A percentile compares a stretch with the other conserved stretches of the same genome.
phyloP scores from a whole-genome alignment of 2,329 filamentous ascomycete genomes.

The Alternaria atra region DNA sequence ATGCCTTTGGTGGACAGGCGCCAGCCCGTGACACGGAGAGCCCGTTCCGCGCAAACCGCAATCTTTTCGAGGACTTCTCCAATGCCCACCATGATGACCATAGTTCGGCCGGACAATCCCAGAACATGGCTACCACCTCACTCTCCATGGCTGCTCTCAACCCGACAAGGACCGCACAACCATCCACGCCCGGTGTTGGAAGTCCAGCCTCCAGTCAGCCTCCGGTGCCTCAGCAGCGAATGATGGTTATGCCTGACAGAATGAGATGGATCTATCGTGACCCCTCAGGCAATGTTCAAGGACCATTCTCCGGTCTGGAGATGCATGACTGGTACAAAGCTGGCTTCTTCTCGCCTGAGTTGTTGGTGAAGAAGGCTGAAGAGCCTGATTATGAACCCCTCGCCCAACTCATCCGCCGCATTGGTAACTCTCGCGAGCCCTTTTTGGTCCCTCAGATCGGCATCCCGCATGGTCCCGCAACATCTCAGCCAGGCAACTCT shows the following conservation, averaged over 20 bases:
- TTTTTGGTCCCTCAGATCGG: constrained; percentile 98
- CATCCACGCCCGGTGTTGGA: constrained; percentile 49
- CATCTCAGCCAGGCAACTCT: constrained; percentile 56
- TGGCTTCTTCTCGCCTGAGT: constrained; percentile 93
- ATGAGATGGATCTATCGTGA: constrained; percentile 99
- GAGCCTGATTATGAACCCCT: constrained; percentile 94
- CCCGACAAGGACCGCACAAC: constrained; percentile 45
- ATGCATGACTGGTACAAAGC: constrained; percentile 99
- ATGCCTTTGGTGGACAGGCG: constrained; percentile 58
- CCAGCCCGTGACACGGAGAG: constrained; percentile 52
- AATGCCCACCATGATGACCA: constrained; percentile 41
- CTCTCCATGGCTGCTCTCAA: constrained; percentile 46
- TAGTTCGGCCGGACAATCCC: constrained; percentile 26
- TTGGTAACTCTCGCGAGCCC: constrained; percentile 95
- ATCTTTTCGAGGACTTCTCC: constrained; percentile 52
- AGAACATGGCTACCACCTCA: constrained; percentile 40
- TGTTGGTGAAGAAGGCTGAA: constrained; percentile 94
- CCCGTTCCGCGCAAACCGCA: constrained; percentile 50
- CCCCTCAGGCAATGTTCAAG: constrained; percentile 89
- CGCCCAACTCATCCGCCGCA: constrained; percentile 91
- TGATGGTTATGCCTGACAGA: constrained; percentile 98
- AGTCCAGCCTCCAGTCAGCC: constrained; percentile 72
- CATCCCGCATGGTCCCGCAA: constrained; percentile 83
- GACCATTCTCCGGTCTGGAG: constrained; percentile 93
- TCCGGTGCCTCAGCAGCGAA: constrained; percentile 74